Base-by-base conservation (phyloP, 805 yeast species). In the Yarrowia phangngaensis region DNA sequence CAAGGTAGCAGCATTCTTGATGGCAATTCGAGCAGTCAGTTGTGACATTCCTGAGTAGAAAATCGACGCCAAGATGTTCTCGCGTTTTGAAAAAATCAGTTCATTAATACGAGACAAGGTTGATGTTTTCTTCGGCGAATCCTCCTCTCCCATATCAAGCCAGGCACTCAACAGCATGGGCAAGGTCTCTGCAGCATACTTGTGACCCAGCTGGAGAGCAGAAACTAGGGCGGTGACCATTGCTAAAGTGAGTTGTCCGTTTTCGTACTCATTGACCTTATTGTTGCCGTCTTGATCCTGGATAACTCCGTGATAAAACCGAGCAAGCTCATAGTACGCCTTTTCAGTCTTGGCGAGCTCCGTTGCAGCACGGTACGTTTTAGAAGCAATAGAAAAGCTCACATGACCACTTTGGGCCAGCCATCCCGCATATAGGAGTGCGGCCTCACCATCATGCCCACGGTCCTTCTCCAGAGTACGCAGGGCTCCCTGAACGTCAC, bases 21-120 rank as follows among this genome's bases (percentile, higher is more conserved):
- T 92, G 1, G 77, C 69, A 51, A 89, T 71, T 57, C 97, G 72
- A 0, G 97, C 87, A 4, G 90, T 67, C 26, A 92, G 62, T 61
- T 92, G 97, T 0, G 97, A 84, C 15, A 90, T 68, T 0, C 87
- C 95, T 0, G 88, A 73, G 61, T 84, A 90, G 84, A 96, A 87
- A 24, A 64, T 73, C 60, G 71, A 75, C 27, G 70, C 62, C 55
- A 88, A 76, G 60, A 80, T 61, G 51, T 62, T 56, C 47, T 64
- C 66, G 7, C 72, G 59, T 4, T 75, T 70, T 17, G 68, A 69
- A 4, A 67, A 65, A 16, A 54, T 38, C 23, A 20, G 8, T 8
- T 40, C 43, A 29, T 50, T 54, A 28, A 57, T 55, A 34, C 50
- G 16, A 7, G 28, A 15, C 28, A 41, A 12, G 11, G 31, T 38